Evolutionary conservation across 2,329 filamentous ascomycete species (phyloP), one percentile per base, ranked within the genome.

Genomic region (Fusarium austroafricanum): DNA sequence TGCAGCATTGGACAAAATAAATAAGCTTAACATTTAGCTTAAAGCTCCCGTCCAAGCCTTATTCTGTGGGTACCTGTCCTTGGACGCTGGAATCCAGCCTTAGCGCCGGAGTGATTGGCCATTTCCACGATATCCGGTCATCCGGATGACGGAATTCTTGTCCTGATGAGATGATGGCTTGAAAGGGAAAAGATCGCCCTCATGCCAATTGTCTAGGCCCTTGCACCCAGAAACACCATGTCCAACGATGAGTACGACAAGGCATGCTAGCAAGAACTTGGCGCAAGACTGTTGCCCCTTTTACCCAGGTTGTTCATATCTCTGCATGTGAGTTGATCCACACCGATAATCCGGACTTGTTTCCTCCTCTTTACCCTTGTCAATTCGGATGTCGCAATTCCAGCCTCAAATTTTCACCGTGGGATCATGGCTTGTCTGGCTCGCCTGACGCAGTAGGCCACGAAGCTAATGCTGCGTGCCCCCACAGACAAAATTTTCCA

Each of bases 11-110:
- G n/a, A n/a, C n/a, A 31, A 31, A 20, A 20, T 43, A 55, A 45
- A 46, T 68, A 68, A 71, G 67, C 57, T 70, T 71, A 70, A 71
- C 39, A 35, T 49, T 58, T 57, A 66, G 55, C 42, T 58, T 33
- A 57, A 54, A 66, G 21, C 21, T 23, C 4, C 21, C 4, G 33
- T 44, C 43, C 10, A 42, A 51, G 57, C 54, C 55, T 50, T 66
- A 71, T 63, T 66, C 18, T 63, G 52, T 66, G 68, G 67, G 18
- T 33, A 35, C 49, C 26, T 15, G 42, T 39, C 53, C 53, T 17
- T 31, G 20, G 12, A 21, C 5, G 17, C 31, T 33, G 31, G 31
- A 26, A 26, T 26, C 26, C 5, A 28, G 10, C 6, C 10, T 37
- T 68, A 64, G 64, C 59, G 59, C 49, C 52, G 47, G 55, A 55